Evolutionary conservation across 1,139 yeast genomes (phyloP).

Genomic region (Debaryomyces sp.): DNA sequence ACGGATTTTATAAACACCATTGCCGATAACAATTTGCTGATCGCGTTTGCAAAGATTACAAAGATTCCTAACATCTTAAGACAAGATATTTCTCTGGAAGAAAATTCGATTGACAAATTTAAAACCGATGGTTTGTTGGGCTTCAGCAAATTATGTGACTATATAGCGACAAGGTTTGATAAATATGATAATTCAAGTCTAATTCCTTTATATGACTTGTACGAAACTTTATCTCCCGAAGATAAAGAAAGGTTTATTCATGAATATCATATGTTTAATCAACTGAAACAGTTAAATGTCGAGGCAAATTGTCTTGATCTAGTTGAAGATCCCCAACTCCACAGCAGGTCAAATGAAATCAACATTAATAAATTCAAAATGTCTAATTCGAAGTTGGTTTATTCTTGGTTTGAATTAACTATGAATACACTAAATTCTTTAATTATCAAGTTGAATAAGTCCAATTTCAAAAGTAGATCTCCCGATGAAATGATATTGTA

Average conservation of each 20-base stretch:
- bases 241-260: slow-evolving; percentile 22
- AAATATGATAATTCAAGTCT: slow-evolving; percentile 8
- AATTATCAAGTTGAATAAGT: slow-evolving; percentile 7
- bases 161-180: slow-evolving; percentile 21
- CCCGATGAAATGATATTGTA: slow-evolving; percentile 17
- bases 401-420: slow-evolving; percentile 17
- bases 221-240: slow-evolving; percentile 15
- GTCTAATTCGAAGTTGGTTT: slow-evolving; percentile 13
- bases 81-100: background rate
- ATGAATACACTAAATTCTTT: slow-evolving; percentile 6
- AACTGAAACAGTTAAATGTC: slow-evolving; percentile 26
- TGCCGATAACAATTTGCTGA: background rate
- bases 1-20: background rate
- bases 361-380: slow-evolving; percentile 11
- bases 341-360: slow-evolving; percentile 8
- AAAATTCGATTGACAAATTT: slow-evolving; percentile 17
- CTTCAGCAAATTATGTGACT: slow-evolving; percentile 23
- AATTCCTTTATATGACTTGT: slow-evolving; percentile 21
- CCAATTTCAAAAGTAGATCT: slow-evolving; percentile 8
- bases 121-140: slow-evolving; percentile 23
- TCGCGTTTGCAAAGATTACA: background rate
- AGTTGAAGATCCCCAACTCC: slow-evolving; percentile 13
- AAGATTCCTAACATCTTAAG: background rate
- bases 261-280: slow-evolving; percentile 27
- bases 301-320: slow-evolving; percentile 26